phyloP scores from a whole-genome alignment of 306 rosid genomes.

The Carpinus fangiana region DNA sequence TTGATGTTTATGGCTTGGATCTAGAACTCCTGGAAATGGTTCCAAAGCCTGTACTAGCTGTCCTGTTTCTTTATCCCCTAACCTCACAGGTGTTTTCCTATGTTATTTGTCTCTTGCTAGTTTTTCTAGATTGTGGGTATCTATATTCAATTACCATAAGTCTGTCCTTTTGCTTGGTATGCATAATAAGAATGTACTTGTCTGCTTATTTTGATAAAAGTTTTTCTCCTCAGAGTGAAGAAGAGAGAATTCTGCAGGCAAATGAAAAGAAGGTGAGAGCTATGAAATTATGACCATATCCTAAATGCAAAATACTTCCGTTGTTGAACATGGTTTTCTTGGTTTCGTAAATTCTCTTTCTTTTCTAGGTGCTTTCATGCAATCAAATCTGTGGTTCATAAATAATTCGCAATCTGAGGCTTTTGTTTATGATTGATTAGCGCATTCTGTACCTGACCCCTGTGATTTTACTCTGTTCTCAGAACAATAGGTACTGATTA shows the following conservation, averaged over 20 bases:
- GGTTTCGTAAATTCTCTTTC: background rate
- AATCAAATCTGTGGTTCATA: background rate
- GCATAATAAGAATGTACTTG: background rate
- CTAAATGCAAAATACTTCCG: background rate
- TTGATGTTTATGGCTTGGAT: conserved; percentile 86
- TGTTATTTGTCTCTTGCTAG: background rate
- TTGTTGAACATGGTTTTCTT: conserved; percentile 4
- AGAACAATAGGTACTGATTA: background rate
- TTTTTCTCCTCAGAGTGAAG: conserved; percentile 63
- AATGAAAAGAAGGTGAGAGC: conserved; percentile 52
- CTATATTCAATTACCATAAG: background rate
- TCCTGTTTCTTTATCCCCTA: conserved; percentile 87
- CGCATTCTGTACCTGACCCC: background rate
- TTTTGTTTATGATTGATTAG: background rate
- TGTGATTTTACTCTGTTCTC: background rate
- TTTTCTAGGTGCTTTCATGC: background rate
- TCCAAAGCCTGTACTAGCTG: conserved; percentile 93
- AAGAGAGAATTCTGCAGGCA: conserved; percentile 74
- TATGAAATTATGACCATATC: conserved; percentile 9
- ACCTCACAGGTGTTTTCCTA: conserved; percentile 58
- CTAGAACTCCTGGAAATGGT: conserved; percentile 90
- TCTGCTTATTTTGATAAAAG: conserved; percentile 23
- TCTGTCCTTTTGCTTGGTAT: background rate
- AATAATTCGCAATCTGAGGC: background rate
- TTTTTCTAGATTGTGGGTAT: background rate